Conservation (phyloP, 2,329 filamentous ascomycete genomes). For the Colletotrichum brevisporum region DNA sequence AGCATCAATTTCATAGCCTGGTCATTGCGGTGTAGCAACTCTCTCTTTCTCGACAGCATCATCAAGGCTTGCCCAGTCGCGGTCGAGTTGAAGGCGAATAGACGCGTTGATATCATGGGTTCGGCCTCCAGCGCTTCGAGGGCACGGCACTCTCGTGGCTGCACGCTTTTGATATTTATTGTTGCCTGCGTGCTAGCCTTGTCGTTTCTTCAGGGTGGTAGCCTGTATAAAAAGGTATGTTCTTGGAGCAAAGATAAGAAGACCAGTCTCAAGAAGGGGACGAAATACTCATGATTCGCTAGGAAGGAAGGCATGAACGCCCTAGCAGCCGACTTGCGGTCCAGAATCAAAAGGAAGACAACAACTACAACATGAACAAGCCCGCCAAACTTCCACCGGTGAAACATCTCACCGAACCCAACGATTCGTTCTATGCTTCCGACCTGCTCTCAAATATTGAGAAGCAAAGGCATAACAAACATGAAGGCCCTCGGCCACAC, state of each 20-base stretch:
- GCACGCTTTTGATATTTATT: not conserved
- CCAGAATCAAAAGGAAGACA: not conserved
- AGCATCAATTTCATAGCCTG: no score
- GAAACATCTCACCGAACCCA: not conserved
- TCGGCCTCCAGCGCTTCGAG: not conserved
- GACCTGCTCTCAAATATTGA: not conserved
- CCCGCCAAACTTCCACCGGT: not conserved
- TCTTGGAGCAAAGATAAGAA: not conserved
- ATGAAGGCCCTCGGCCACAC: accelerated
- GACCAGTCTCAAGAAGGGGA: not conserved
- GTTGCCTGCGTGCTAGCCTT: not conserved
- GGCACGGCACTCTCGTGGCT: not conserved
- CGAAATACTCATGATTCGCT: no score
- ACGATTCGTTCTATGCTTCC: not conserved
- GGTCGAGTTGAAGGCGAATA: not conserved
- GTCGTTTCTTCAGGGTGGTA: slow-evolving; percentile 3
- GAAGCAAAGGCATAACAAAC: not conserved
- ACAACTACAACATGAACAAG: not conserved
- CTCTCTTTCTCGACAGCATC: no score
- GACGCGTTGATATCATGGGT: no score
- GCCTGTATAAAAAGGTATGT: accelerated
- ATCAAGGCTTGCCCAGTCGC: not conserved
- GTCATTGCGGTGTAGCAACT: no score
- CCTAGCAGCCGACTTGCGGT: not conserved
- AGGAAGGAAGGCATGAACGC: not conserved